phyloP scores from a whole-genome alignment of 139 green algal species.

The Picochlorum sp. region DNA sequence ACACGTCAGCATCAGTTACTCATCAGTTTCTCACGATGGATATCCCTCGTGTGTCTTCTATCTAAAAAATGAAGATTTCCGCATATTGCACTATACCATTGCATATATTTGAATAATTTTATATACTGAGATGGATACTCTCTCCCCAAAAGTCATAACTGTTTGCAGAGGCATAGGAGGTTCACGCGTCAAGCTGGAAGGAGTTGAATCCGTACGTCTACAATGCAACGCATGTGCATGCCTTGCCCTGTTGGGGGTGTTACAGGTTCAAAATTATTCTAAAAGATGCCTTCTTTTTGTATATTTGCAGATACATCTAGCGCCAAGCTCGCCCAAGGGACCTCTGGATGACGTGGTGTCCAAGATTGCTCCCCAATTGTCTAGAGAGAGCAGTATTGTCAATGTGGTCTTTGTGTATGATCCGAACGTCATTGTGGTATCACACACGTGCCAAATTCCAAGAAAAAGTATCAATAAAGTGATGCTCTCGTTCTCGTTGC shows the following conservation, averaged over 20 bases:
- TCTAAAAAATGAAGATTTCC: too few species aligned
- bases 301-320: background rate
- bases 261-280: background rate
- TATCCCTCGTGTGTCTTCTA: too few species aligned
- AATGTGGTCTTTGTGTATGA: slow-evolving; percentile 2
- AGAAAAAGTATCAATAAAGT: slow-evolving; percentile 4
- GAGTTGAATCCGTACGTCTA: background rate
- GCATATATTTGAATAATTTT: background rate
- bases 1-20: slow-evolving; percentile 1
- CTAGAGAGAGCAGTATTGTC: background rate
- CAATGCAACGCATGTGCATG: background rate
- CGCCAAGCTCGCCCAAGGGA: background rate
- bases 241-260: background rate
- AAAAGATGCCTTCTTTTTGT: background rate
- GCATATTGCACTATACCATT: background rate
- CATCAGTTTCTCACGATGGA: background rate
- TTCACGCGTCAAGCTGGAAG: background rate
- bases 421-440: background rate
- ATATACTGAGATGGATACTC: background rate
- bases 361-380: background rate
- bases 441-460: slow-evolving; percentile 3
- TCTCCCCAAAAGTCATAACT: background rate
- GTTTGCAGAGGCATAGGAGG: background rate
- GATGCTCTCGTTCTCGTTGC: background rate
- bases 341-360: slow-evolving; percentile 2